Evolutionary conservation across 1,139 yeast genomes (phyloP).

Genomic region (Pichia sp.): DNA sequence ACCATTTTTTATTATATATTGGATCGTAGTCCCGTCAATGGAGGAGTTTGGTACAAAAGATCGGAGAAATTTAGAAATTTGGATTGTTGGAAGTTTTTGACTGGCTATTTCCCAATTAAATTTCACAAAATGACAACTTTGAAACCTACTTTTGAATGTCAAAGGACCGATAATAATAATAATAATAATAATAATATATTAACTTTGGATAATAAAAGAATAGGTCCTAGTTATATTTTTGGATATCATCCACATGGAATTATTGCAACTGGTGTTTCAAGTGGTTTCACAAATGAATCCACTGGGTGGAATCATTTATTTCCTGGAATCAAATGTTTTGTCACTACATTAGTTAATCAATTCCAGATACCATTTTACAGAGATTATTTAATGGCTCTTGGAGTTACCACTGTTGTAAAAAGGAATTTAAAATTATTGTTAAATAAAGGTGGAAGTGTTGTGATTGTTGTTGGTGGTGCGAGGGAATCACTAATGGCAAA

Average conservation of each 20-base stretch:
- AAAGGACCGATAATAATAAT: constrained; percentile 20
- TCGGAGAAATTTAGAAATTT: constrained; percentile 54
- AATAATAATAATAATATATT: neutral
- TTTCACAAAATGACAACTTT: constrained; percentile 66
- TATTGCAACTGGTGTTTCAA: constrained; percentile 87
- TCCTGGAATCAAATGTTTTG: constrained; percentile 76
- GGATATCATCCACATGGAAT: constrained; percentile 98
- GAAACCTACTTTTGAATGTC: constrained; percentile 58
- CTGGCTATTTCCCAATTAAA: constrained; percentile 71
- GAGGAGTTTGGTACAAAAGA: constrained; percentile 53
- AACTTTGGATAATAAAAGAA: neutral
- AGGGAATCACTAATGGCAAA: constrained; percentile 75
- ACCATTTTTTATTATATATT: constrained; percentile 51
- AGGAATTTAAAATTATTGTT: constrained; percentile 64
- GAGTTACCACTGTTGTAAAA: constrained; percentile 81
- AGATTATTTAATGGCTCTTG: constrained; percentile 76
- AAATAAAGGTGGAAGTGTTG: constrained; percentile 64
- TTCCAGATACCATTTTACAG: constrained; percentile 84
- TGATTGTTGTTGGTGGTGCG: constrained; percentile 94
- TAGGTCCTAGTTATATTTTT: constrained; percentile 79
- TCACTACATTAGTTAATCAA: constrained; percentile 78
- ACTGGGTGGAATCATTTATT: constrained; percentile 34
- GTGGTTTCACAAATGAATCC: constrained; percentile 49
- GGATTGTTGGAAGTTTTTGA: constrained; percentile 67
- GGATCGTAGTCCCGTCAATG: constrained; percentile 69